Conservation (phyloP, 306 rosid genomes). For the Sphenostylis stenocarpa region DNA sequence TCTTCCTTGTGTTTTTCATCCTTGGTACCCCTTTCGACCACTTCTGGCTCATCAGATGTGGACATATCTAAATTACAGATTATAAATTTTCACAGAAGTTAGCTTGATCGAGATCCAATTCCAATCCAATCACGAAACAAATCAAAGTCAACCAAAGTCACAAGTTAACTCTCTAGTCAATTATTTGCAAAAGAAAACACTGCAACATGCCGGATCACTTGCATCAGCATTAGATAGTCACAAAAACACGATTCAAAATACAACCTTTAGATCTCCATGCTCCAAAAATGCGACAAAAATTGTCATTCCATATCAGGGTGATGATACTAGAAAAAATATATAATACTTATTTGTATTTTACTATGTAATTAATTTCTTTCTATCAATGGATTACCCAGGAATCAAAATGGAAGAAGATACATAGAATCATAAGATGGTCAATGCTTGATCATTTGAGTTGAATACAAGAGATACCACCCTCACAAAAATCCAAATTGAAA, state of each 20-base stretch:
- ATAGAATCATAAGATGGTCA: conserved; percentile 19
- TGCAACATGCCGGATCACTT: conserved; percentile 12
- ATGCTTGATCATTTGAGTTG: conserved; percentile 11
- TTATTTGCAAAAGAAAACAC: background rate
- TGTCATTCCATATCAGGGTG: background rate
- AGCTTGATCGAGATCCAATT: conserved; percentile 13
- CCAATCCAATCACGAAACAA: conserved; percentile 20
- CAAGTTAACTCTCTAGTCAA: background rate
- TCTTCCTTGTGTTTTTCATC: conserved; percentile 50
- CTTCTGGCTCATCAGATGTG: conserved; percentile 60
- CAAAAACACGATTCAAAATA: background rate
- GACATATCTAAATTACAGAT: conserved; percentile 50
- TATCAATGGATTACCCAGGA: background rate
- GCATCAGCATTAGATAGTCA: background rate
- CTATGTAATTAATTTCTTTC: background rate
- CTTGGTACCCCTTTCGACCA: conserved; percentile 56
- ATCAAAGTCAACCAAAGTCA: conserved; percentile 29
- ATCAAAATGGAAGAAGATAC: background rate
- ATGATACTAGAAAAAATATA: background rate
- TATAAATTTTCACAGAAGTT: background rate
- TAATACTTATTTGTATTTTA: background rate
- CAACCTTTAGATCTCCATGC: conserved; percentile 34
- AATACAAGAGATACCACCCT: background rate
- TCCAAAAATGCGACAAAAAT: conserved; percentile 15
- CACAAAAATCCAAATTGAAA: background rate